A percentile compares a stretch with the other conserved stretches of the same genome.
Evolutionary conservation across 1,284 basidiomycete species (phyloP).

Genomic region (Cryptococcus depauperatus): DNA sequence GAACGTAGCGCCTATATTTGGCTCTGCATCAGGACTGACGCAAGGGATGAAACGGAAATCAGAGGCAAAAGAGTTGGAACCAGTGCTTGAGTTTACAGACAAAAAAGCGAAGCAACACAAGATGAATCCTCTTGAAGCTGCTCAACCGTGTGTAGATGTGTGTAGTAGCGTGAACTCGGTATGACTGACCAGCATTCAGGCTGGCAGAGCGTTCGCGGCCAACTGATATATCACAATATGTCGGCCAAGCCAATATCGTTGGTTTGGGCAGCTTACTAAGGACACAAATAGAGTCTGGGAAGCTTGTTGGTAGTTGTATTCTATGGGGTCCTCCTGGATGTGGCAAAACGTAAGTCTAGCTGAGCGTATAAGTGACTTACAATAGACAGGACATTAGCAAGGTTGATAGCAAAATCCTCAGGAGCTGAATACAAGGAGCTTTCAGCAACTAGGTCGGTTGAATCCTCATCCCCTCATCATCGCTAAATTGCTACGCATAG

Average conservation of each 20-base stretch:
- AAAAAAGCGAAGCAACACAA: conserved; percentile 19
- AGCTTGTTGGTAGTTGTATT: conserved; percentile 40
- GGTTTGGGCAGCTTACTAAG: conserved; percentile 39
- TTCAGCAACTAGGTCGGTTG: conserved; percentile 55
- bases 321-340: conserved; percentile 45
- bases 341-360: conserved; percentile 38
- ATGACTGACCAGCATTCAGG: conserved; percentile 11
- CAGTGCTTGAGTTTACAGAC: not conserved
- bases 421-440: conserved; percentile 63
- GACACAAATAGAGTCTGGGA: conserved; percentile 35
- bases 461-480: not conserved
- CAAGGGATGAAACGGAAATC: conserved; percentile 8
- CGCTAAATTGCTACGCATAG: conserved; percentile 19
- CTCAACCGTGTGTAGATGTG: conserved; percentile 37
- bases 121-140: conserved; percentile 35
- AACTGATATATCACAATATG: conserved; percentile 23
- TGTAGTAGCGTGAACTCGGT: not conserved
- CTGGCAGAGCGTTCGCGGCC: conserved; percentile 43
- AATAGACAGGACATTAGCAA: conserved; percentile 30
- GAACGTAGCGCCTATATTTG: conserved; percentile 17
- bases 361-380: not conserved
- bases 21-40: not conserved
- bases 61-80: not conserved
- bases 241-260: conserved; percentile 40
- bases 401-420: conserved; percentile 36